Base-by-base conservation (phyloP, 2,329 filamentous ascomycete genomes). In the Akanthomyces dipterigenus region DNA sequence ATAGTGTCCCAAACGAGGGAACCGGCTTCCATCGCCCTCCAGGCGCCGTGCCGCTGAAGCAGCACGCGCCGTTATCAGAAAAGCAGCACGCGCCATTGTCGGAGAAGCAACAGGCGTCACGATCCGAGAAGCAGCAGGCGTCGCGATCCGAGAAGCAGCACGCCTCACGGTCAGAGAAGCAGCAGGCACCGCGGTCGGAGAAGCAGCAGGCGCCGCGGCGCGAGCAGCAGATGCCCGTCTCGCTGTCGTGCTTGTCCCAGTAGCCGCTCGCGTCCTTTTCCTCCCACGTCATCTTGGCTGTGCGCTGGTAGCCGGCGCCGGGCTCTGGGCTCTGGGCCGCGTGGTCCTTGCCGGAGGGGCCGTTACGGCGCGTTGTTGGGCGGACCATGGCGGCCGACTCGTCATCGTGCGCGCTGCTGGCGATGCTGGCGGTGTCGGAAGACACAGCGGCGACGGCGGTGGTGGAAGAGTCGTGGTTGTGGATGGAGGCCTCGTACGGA, bases 201-300 rank as follows among this genome's bases (percentile, higher is more conserved):
- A 63, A 66, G 49, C 46, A 63, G 48, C 63, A 64, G 1, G 43
- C 42, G 40, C 38, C 59, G 22, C 59, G 50, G 38, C 22, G 7
- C 34, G 54, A 34, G 46, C 54, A 58, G 48, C 60, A 62, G 20
- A 31, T 31, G n/a, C 54, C 60, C 36, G 60, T 36, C 22, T 34
- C 8, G 28, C 38, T 14, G 26, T 61, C 31, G 34, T 34, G 59
- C 50, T 49, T 54, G 40, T 62, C 58, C 64, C 63, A 63, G 45
- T 60, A 51, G 14, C 63, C 64, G 22, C 34, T 63, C 14, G 43
- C 61, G 16, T 62, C 57, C n/a, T 58, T 50, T 31, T 61, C 57
- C 14, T 60, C 49, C 64, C 62, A 63, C 8, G 28, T 56, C 64
- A 65, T 56, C 5, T 61, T 60, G 2, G 57, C 55, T 7, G 55